Percentiles rank a stretch among this genome's conserved stretches.
phyloP scores from a whole-genome alignment of 2,329 filamentous ascomycete genomes.

The Phialophora expanda region DNA sequence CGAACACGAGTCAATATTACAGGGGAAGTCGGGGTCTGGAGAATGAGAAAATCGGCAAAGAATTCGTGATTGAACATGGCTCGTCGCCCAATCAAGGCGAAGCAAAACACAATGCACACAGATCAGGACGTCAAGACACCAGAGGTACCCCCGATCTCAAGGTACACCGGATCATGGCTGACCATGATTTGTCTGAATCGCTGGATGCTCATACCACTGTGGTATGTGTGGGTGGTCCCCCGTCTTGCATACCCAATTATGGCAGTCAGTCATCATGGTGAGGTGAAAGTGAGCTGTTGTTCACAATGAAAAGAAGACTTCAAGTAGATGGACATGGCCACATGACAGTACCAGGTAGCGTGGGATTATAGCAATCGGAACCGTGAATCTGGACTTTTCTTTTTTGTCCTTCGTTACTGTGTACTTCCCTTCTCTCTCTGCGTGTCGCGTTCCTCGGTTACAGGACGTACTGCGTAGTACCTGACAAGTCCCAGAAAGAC shows the following conservation, averaged over 20 bases:
- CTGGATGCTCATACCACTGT: background rate
- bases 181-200: background rate
- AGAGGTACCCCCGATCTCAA: background rate
- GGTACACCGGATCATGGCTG: background rate
- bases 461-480: background rate
- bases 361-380: background rate
- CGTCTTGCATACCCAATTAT: background rate
- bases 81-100: background rate
- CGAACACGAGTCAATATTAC: constrained; percentile 24
- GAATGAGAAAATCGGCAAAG: background rate
- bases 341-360: background rate
- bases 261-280: background rate
- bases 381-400: background rate
- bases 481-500: background rate
- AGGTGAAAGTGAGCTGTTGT: background rate
- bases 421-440: background rate
- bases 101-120: background rate
- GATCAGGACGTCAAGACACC: constrained; percentile 2
- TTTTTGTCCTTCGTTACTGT: background rate
- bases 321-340: background rate
- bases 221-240: background rate
- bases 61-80: constrained; percentile 1
- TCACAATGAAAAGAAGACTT: background rate
- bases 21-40: background rate
- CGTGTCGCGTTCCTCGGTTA: background rate